Base-by-base conservation (phyloP, 192 early-diverging fungal genomes). In the Chytriomyces hyalinus region DNA sequence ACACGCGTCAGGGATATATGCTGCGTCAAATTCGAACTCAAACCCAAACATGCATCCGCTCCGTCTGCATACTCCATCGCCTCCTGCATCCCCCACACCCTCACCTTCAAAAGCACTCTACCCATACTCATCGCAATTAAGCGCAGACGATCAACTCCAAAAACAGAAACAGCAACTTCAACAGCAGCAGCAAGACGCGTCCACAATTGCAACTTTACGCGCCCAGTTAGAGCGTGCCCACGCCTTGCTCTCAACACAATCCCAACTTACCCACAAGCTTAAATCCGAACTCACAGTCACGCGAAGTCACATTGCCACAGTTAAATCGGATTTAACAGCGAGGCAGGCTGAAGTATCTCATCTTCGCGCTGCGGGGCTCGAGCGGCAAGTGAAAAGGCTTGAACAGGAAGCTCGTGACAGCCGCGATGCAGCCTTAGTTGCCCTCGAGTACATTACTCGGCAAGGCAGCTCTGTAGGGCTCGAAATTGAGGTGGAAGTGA, bases 401-500 rank as follows among this genome's bases (percentile, higher is more conserved):
- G 70, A 75, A 48, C 61, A 60, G 15, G 70, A 79, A 47, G 67
- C 70, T 6, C n/a, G 49, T 3, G 73, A 64, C 62, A 64, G 73
- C 9, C 61, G 73, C 8, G 73, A 75, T 64, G 73, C 73, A 3
- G 73, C 73, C 11, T 49, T 75, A 3, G 63, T 75, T 22, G 81
- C 83, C 11, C 73, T 89, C 11, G 74, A 76, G 17, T 86, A 83
- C 67, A 78, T 89, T 26, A 65, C 65, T 8, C 73, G 65, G 7
- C 76, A 78, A 43, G 67, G 80, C 2, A 81, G 82, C 28, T 51
- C 67, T 36, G 77, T 77, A 6, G 77, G 77, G 26, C 59, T 87
- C 17, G 79, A 82, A 45, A 83, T 84, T 26, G 83, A 85, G 71
- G 70, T 78, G 49, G 87, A 89, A 50, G 77, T 89, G 13, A 62